Percentiles rank a stretch among this genome's conserved stretches.
phyloP scores from a whole-genome alignment of 805 yeast species.

The Wickerhamiella occidentalis region DNA sequence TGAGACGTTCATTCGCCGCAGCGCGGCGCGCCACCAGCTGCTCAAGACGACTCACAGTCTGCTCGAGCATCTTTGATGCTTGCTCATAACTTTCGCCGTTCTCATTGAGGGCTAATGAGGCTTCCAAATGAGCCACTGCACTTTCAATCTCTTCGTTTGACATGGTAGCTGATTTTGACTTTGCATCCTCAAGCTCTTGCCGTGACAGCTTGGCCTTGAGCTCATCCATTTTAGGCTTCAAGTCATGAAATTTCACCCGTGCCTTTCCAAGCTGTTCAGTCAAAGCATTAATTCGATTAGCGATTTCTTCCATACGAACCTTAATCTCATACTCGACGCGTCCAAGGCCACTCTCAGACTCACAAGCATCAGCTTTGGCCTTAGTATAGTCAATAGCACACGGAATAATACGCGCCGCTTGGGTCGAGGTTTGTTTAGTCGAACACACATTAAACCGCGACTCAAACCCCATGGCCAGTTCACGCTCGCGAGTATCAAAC shows the following conservation, averaged over 20 bases:
- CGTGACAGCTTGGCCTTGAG: constrained; percentile 2
- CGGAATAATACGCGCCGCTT: not conserved
- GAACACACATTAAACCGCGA: not conserved
- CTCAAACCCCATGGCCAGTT: not conserved
- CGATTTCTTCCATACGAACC: constrained; percentile 13
- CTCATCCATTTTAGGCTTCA: constrained; percentile 3
- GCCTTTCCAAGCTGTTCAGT: constrained; percentile 7
- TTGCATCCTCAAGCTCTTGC: not conserved
- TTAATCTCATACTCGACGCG: constrained; percentile 5
- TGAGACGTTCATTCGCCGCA: not conserved
- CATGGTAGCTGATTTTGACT: constrained; percentile 3
- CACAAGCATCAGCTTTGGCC: not conserved
- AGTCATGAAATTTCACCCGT: constrained; percentile 1
- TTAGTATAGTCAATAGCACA: not conserved
- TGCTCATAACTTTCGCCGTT: constrained; percentile 13
- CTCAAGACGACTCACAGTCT: constrained; percentile 7
- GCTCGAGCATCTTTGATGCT: constrained; percentile 11
- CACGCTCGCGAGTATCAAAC: not conserved
- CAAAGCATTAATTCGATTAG: constrained; percentile 3
- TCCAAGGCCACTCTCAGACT: not conserved
- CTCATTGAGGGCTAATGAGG: constrained; percentile 8
- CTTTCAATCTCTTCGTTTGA: not conserved
- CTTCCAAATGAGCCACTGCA: constrained; percentile 8
- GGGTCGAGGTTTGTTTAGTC: not conserved
- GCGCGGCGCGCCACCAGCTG: constrained; percentile 3